Percentiles rank a stretch among this genome's conserved stretches.
phyloP scores from a whole-genome alignment of 2,329 filamentous ascomycete genomes.

The Myotisia sp. region DNA sequence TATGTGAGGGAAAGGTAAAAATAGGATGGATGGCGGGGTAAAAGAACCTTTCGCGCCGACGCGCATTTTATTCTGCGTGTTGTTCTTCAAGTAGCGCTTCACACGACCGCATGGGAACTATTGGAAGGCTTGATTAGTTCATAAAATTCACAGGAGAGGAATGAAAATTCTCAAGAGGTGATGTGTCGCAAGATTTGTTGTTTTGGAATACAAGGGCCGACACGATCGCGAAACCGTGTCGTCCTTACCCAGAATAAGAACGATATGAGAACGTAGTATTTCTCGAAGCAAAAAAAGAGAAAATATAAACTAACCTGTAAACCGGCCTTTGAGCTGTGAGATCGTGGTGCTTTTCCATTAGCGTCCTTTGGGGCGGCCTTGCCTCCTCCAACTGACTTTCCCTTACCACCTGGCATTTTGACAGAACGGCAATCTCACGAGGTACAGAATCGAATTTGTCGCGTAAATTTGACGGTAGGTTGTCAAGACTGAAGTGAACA shows the following conservation, averaged over 20 bases:
- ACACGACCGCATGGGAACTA: conserved; percentile 99
- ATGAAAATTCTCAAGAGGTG: no score
- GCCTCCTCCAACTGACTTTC: conserved; percentile 78
- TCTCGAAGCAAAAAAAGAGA: conserved; percentile 9
- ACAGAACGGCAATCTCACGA: no score
- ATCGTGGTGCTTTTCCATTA: conserved; percentile 81
- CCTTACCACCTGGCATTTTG: conserved; percentile 75
- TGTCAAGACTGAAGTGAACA: no score
- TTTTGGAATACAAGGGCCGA: no score
- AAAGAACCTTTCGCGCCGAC: conserved; percentile 70
- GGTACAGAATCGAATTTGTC: conserved; percentile 13
- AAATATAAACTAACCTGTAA: conserved; percentile 67
- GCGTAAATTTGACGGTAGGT: conserved; percentile 15
- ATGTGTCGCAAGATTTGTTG: no score
- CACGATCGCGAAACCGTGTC: conserved; percentile 5
- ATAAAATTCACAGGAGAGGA: background rate
- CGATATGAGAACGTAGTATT: background rate
- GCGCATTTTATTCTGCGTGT: conserved; percentile 99
- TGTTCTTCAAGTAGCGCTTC: conserved; percentile 98
- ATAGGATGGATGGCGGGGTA: background rate
- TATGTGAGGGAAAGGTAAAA: conserved; percentile 7
- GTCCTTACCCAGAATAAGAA: background rate
- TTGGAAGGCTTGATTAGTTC: conserved; percentile 15
- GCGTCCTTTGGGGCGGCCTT: conserved; percentile 77
- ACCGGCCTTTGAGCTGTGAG: conserved; percentile 84